Percentiles rank a stretch among this genome's conserved stretches.
phyloP scores from a whole-genome alignment of 805 yeast genomes.

The Metschnikowia matae region DNA sequence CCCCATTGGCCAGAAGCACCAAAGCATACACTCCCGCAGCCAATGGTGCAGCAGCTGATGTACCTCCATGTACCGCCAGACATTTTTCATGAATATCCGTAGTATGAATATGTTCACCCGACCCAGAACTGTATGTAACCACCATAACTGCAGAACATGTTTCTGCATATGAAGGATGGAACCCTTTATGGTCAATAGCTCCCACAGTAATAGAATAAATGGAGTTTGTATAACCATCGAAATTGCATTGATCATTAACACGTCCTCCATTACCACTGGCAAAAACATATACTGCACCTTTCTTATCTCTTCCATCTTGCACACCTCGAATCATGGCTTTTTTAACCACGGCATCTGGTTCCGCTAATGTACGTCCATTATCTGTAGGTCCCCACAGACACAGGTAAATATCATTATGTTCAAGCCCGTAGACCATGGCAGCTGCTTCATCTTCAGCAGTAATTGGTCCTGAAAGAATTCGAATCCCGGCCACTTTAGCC shows the following conservation, averaged over 20 bases:
- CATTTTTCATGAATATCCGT: slow-evolving; percentile 74
- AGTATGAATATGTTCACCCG: slow-evolving; percentile 84
- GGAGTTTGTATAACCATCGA: slow-evolving; percentile 95
- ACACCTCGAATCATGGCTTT: slow-evolving; percentile 84
- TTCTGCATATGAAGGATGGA: slow-evolving; percentile 88
- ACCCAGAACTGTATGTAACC: slow-evolving; percentile 89
- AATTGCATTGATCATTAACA: slow-evolving; percentile 85
- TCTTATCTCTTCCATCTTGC: slow-evolving; percentile 70
- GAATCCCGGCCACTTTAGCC: slow-evolving; percentile 81
- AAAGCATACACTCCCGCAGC: slow-evolving; percentile 95
- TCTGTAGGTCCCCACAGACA: slow-evolving; percentile 99
- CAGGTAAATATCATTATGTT: slow-evolving; percentile 86
- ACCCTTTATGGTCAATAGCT: slow-evolving; percentile 82
- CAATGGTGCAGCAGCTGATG: slow-evolving; percentile 97
- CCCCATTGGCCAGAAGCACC: slow-evolving; percentile 77
- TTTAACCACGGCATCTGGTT: slow-evolving; percentile 72
- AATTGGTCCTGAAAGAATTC: slow-evolving; percentile 79
- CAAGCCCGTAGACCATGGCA: slow-evolving; percentile 74
- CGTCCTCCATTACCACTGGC: slow-evolving; percentile 94
- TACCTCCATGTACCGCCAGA: slow-evolving; percentile 82
- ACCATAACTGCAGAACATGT: slow-evolving; percentile 93
- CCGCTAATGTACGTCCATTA: slow-evolving; percentile 82
- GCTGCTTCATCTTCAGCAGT: slow-evolving; percentile 89
- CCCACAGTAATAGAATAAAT: slow-evolving; percentile 93
- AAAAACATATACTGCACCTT: slow-evolving; percentile 88